Conservation (phyloP, 2,329 filamentous ascomycete species). For the Hypoxylon sp. region DNA sequence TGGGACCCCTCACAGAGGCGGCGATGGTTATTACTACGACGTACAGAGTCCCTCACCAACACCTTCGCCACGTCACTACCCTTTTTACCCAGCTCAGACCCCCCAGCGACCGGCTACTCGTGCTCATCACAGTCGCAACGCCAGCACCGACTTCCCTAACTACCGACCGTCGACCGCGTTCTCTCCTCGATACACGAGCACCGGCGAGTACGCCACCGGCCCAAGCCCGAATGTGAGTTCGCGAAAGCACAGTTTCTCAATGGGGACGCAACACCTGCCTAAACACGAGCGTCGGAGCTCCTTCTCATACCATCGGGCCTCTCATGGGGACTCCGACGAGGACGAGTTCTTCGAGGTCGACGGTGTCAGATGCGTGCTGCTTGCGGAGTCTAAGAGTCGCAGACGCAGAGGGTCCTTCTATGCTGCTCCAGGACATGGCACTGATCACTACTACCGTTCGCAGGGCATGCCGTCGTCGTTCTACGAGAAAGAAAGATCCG, state of each 20-base stretch:
- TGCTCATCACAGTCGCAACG: slow-evolving; percentile 61
- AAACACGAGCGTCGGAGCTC: slow-evolving; percentile 68
- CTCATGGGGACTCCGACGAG: slow-evolving; percentile 74
- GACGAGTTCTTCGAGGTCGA: slow-evolving; percentile 69
- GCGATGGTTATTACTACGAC: slow-evolving; percentile 64
- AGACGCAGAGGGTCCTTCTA: slow-evolving; percentile 53
- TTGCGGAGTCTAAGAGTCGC: slow-evolving; percentile 60
- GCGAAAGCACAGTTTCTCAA: slow-evolving; percentile 55
- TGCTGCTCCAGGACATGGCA: slow-evolving; percentile 66
- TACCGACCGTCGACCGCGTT: slow-evolving; percentile 63
- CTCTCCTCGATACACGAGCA: slow-evolving; percentile 72
- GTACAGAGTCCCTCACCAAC: slow-evolving; percentile 67
- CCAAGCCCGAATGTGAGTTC: slow-evolving; percentile 69
- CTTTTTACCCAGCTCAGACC: slow-evolving; percentile 59
- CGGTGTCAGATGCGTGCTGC: slow-evolving; percentile 65
- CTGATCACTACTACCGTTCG: slow-evolving; percentile 69
- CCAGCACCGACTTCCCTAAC: slow-evolving; percentile 57
- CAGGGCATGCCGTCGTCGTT: slow-evolving; percentile 58
- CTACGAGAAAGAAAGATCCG: slow-evolving; percentile 55
- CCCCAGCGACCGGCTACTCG: slow-evolving; percentile 67
- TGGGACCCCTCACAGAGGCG: slow-evolving; percentile 58
- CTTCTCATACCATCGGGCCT: slow-evolving; percentile 69
- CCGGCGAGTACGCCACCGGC: slow-evolving; percentile 71
- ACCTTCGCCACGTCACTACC: slow-evolving; percentile 66
- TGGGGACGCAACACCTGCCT: slow-evolving; percentile 53